These are phyloP conservation scores for Beta corolliflora DNA, from an alignment of 179 eudicot genomes.

Conservation along the genomic window DNA sequence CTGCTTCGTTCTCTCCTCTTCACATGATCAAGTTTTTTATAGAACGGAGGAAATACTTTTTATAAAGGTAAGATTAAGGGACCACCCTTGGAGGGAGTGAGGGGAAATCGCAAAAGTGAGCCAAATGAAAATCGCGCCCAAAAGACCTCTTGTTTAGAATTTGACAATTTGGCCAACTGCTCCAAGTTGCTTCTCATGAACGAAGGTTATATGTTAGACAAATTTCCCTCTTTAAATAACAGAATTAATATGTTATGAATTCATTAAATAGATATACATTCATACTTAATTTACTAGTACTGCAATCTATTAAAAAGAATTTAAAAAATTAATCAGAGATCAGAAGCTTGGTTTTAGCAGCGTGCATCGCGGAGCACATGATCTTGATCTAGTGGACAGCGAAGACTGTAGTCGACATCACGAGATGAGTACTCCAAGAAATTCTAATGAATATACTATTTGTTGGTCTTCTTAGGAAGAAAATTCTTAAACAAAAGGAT, in stretches of 20 bases:
- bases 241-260: background rate
- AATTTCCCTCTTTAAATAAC: background rate
- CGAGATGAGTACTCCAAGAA: constrained; percentile 23
- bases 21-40: no score
- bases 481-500: background rate
- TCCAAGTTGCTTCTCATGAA: no score
- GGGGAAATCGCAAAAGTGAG: no score
- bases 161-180: no score
- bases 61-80: no score
- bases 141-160: no score
- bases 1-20: no score
- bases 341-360: constrained; percentile 24
- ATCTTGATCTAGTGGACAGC: constrained; percentile 38
- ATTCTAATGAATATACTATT: constrained; percentile 15
- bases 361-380: constrained; percentile 47
- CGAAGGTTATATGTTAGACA: background rate
- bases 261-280: background rate
- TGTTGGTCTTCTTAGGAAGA: constrained; percentile 25
- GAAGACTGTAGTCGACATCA: constrained; percentile 30
- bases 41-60: no score
- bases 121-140: no score
- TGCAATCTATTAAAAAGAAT: background rate
- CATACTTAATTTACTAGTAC: background rate
- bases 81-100: no score
- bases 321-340: constrained; percentile 1